Percentiles rank a stretch among this genome's conserved stretches.
phyloP scores from a whole-genome alignment of 2,329 filamentous ascomycete species.

The Cyphellophora attinorum region DNA sequence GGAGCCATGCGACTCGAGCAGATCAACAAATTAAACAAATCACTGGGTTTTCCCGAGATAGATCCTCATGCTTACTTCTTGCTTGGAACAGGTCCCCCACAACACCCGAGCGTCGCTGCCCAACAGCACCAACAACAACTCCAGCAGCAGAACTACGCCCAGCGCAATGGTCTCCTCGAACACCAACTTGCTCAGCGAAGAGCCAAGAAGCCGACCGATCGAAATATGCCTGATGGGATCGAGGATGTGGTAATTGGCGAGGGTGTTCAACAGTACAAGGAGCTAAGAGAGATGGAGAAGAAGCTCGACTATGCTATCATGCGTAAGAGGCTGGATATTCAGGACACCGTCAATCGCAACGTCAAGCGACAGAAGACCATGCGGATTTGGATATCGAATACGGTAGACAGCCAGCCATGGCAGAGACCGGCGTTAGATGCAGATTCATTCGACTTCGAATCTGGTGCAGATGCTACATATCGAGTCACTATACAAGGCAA shows the following conservation, averaged over 20 bases:
- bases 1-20: too few relatives aligned
- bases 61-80: too few relatives aligned
- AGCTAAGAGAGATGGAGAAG: conserved; percentile 77
- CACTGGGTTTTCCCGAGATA: too few relatives aligned
- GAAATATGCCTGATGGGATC: conserved; percentile 82
- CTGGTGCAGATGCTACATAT: conserved; percentile 68
- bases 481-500: conserved; percentile 86
- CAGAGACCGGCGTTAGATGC: conserved; percentile 61
- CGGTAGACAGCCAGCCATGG: conserved; percentile 89
- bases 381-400: conserved; percentile 91
- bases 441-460: conserved; percentile 73
- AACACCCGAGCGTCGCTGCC: conserved; percentile 6
- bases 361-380: conserved; percentile 75
- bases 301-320: conserved; percentile 86
- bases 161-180: conserved; percentile 18
- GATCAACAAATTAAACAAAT: too few relatives aligned
- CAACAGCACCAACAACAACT: conserved; percentile 17
- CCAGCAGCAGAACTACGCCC: conserved; percentile 13
- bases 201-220: conserved; percentile 85
- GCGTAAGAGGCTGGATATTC: conserved; percentile 83
- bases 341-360: conserved; percentile 67
- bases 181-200: conserved; percentile 55
- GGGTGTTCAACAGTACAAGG: conserved; percentile 70
- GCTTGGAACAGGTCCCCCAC: conserved; percentile 1
- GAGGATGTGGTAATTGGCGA: conserved; percentile 76